Base-by-base conservation (phyloP, 78 protist genomes). In the Isochrysis galbana region DNA sequence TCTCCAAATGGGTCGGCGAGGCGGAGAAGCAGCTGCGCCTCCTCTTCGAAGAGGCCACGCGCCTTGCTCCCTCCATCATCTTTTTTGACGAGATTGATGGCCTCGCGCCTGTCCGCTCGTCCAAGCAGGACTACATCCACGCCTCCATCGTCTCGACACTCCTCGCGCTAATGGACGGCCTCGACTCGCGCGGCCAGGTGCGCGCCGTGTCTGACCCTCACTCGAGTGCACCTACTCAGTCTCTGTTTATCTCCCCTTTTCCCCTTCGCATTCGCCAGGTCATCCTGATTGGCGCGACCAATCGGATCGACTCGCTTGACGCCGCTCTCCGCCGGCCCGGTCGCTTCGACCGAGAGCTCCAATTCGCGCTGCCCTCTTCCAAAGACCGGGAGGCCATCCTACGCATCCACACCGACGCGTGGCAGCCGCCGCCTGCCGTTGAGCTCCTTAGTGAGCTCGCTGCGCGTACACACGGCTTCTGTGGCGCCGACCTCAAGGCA, bases 41-140 rank as follows among this genome's bases (percentile, higher is more conserved):
- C 19, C 48, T 91, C 67, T 95, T 95, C 84, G 69, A 61, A 22
- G 11, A 32, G 45, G 97, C 93, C 29, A n/a, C 96, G 41, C 92
- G 36, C 69, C 80, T 77, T 4, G 96, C 97, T 10, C 98, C 99
- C 23, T 5, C 95, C 5, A 74, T 98, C 19, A 32, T 98, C 39
- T 98, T 98, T 86, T 74, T 98, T 78, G 99, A 98, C 92, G 99
- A 98, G 94, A 91, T 98, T 44, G 99, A 98, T 78, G 95, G 98
- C 29, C 91, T 98, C 29, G 98, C 91, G 39, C 93, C 96, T 45
- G 89, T 67, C 51, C 54, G 97, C 51, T 47, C 41, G 22, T 48
- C 95, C 89, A 69, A 26, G 1, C 77, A 54, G 39, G 38, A 39
- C 29, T 34, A 51, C 1, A 93, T 95, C 19, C 92, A 91, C 1